Percentiles rank a stretch among this genome's conserved stretches.
phyloP scores from a whole-genome alignment of 2,329 filamentous ascomycete genomes.

The Sporothrix mexicana region DNA sequence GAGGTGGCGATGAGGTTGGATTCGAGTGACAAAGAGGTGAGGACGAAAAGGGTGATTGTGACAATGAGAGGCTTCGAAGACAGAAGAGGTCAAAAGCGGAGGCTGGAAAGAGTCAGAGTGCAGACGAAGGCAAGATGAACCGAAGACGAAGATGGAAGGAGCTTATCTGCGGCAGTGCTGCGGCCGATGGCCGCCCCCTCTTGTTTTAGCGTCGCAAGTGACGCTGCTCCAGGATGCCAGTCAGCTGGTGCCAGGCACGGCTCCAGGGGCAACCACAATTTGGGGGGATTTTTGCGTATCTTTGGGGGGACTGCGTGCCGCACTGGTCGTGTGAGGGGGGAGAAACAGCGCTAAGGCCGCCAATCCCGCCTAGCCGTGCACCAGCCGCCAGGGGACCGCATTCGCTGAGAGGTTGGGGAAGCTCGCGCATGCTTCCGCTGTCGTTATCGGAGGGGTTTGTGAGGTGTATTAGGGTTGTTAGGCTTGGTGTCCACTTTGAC shows the following conservation, averaged over 20 bases:
- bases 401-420: conserved; percentile 9
- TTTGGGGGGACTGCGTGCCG: not conserved
- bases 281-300: not conserved
- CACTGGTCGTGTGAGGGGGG: conserved; percentile 4
- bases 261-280: conserved; percentile 21
- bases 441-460: not conserved
- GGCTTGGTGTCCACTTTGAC: not conserved
- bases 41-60: not conserved
- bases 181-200: not conserved
- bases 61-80: not conserved
- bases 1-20: not conserved
- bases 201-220: not conserved
- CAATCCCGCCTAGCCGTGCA: not conserved
- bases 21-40: not conserved
- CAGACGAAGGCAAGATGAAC: not conserved
- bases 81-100: not conserved
- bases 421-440: not conserved
- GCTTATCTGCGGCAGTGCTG: not conserved
- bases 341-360: conserved; percentile 10
- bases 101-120: conserved; percentile 19
- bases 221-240: not conserved
- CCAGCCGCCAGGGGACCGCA: conserved; percentile 12
- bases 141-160: conserved; percentile 9
- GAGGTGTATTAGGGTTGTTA: not conserved
- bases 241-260: conserved; percentile 10